phyloP scores from a whole-genome alignment of 2,329 filamentous ascomycete genomes.

The Bretziella fagacearum region DNA sequence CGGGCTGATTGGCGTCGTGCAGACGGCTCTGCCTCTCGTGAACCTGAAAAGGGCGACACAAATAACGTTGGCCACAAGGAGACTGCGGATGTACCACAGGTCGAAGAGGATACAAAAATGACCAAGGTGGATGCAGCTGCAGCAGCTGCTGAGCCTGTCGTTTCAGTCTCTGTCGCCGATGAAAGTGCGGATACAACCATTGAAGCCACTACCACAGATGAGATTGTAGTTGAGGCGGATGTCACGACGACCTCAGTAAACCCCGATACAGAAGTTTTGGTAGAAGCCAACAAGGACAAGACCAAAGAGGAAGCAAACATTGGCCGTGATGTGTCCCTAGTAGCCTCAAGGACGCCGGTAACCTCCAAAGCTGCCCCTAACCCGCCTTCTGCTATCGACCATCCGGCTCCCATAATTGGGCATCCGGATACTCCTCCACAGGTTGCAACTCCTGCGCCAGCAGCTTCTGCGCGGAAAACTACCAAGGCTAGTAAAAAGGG shows the following conservation, averaged over 20 bases:
- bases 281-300: not conserved
- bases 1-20: slow-evolving; percentile 63
- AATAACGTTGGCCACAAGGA: slow-evolving; percentile 21
- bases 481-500: slow-evolving; percentile 45
- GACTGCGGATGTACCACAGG: no score
- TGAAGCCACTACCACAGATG: no score
- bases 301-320: not conserved
- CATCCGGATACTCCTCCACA: slow-evolving; percentile 18
- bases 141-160: not conserved
- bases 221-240: not conserved
- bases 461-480: slow-evolving; percentile 39
- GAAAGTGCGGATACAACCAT: not conserved
- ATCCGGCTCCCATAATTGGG: not conserved
- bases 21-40: slow-evolving; percentile 44
- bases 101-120: slow-evolving; percentile 15
- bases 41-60: slow-evolving; percentile 20
- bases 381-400: not conserved
- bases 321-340: not conserved
- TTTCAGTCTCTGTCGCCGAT: not conserved
- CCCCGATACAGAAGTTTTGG: not conserved
- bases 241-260: not conserved
- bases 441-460: slow-evolving; percentile 24
- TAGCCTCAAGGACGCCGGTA: not conserved
- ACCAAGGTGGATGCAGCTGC: not conserved
- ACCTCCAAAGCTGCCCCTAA: not conserved